Evolutionary conservation across 192 early-diverging fungal genomes (phyloP).

Genomic region (Funneliformis mosseae): DNA sequence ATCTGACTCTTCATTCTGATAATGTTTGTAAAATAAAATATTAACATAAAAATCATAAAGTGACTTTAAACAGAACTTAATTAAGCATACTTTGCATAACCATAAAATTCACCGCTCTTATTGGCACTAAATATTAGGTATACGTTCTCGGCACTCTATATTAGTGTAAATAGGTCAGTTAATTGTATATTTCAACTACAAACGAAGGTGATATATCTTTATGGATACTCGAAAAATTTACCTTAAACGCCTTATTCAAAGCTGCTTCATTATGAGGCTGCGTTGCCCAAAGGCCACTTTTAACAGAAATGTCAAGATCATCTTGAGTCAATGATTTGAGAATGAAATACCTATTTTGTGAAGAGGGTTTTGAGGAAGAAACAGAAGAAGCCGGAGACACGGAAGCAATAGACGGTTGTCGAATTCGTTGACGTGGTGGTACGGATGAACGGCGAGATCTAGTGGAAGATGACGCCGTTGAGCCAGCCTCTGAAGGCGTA

Average conservation of each 20-base stretch:
- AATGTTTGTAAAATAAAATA: not conserved
- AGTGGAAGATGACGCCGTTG: slow-evolving; percentile 29
- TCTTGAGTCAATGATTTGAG: slow-evolving; percentile 54
- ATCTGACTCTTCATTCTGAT: slow-evolving; percentile 43
- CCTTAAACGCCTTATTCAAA: slow-evolving; percentile 51
- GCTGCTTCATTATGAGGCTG: slow-evolving; percentile 51
- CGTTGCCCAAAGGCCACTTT: slow-evolving; percentile 53
- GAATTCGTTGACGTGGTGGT: slow-evolving; percentile 19
- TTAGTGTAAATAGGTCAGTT: not conserved
- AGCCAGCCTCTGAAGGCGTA: slow-evolving; percentile 28
- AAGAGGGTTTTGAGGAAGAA: slow-evolving; percentile 36
- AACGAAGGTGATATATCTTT: not conserved
- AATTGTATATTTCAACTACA: not conserved
- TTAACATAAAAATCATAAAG: slow-evolving; percentile 1
- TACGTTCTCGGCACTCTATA: slow-evolving; percentile 45
- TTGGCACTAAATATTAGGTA: slow-evolving; percentile 56
- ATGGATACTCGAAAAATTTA: slow-evolving; percentile 20
- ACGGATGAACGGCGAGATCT: slow-evolving; percentile 34
- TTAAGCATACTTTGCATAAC: slow-evolving; percentile 44
- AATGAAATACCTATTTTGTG: slow-evolving; percentile 49
- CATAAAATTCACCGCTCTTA: slow-evolving; percentile 58
- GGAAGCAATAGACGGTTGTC: slow-evolving; percentile 23
- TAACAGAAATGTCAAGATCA: slow-evolving; percentile 53
- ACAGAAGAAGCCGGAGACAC: slow-evolving; percentile 33
- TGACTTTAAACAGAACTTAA: not conserved